Evolutionary conservation across 116 monocot genomes (phyloP), one percentile per base, ranked within the genome.

Genomic region (Papilionanthe hybrid): DNA sequence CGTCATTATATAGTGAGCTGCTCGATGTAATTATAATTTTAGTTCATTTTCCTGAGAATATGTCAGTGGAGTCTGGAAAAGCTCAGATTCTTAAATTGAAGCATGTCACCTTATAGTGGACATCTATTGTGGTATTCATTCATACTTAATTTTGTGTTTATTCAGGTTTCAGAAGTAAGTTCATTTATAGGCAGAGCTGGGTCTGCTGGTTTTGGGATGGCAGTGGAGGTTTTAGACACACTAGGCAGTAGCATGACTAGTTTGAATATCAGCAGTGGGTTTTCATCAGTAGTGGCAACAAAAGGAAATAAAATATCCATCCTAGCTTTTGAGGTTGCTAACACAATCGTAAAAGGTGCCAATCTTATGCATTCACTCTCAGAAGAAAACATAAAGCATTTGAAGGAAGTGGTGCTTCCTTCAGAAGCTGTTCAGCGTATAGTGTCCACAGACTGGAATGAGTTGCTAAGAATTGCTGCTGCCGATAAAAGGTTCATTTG

Each of bases 301-400:
- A 80, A 90, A 42, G 90, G 88, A 57, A 85, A 85, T 63, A 86
- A 85, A 80, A 79, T 90, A 75, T 87, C 87, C 7, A 90, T 93
- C 50, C 57, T 93, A 49, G 90, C 93, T 78, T 93, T 93, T 82
- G 93, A 93, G 83, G 93, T 93, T 63, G 92, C 92, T 72, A 92
- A 92, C 72, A 92, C 92, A 72, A 90, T 92, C 80, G 92, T 88
- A 78, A 90, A 93, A 85, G 90, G 91, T 83, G 81, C 86, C 68
- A 87, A 60, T 63, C 75, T 93, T 50, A 83, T 90, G 80, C 81
- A 69, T 8, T 90, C 88, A 12, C 85, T 90, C 72, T 88, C 93
- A 29, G 93, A 93, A 48, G 90, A 87, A 69, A 93, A 83, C 63
- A 87, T 90, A 77, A 77, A 83, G 68, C 78, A 82, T 23, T 85